Base-by-base conservation (phyloP, 2,329 filamentous ascomycete genomes). In the Aspergillus candidus region DNA sequence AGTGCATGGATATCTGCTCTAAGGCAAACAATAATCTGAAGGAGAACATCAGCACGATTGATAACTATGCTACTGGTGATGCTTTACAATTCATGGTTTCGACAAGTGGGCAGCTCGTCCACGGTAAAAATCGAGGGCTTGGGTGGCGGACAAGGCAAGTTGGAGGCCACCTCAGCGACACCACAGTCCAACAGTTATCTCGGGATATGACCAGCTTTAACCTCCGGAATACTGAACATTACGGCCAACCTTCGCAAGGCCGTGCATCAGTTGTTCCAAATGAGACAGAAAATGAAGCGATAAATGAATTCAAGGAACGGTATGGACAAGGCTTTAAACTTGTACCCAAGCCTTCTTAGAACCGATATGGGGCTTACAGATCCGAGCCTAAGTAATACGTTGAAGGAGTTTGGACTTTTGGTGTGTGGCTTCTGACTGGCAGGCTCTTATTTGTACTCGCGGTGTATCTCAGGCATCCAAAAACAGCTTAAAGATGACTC, bases 1-100 rank as follows among this genome's bases (percentile, higher is more conserved):
- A 66, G 37, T 59, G 56, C 47, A 58, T 61, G 40, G 56, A 61
- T 43, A 66, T 67, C 38, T 66, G 57, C 52, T 58, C 57, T 11
- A 54, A 52, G 39, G 64, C 62, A 40, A 60, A 61, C 34, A 52
- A 33, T 33, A 34, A 53, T 17, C 22, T 56, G 22, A 55, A 50
- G 33, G 57, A 65, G 44, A 64, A 56, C 27, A 50, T 62, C 13
- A 67, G 53, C 44, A 53, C 49, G 3, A 59, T 68, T 47, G 61
- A 65, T 14, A 67, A 67, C 38, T 55, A 67, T 38, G 59, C 54
- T 32, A 63, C 58, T 11, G 62, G 65, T 11, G 62, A 67, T 41
- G 51, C 63, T 29, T 32, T 67, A 6, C 62, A 67, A 41, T 64
- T 66, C 41, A 66, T 67, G 62, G 61, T 66, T 36, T 68, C 64